These are phyloP conservation scores for Candida tallmaniae DNA, from an alignment of 805 yeast genomes.

Conservation along the genomic window DNA sequence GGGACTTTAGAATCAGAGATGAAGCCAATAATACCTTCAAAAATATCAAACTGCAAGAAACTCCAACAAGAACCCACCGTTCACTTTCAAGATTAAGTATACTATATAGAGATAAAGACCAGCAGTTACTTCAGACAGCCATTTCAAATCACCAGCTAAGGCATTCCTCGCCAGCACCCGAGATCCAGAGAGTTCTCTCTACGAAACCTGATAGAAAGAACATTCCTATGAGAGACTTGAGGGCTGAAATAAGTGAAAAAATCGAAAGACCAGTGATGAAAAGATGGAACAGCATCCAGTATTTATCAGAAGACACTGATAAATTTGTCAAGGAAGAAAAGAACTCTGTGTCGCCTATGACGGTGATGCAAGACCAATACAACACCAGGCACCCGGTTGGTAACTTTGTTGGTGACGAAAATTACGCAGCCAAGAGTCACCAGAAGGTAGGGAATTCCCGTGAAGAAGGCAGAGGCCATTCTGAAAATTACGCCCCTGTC, in stretches of 20 bases:
- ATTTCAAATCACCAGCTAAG: constrained; percentile 5
- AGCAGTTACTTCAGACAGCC: constrained; percentile 8
- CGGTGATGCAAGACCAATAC: constrained; percentile 24
- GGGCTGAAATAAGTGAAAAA: too few relatives aligned
- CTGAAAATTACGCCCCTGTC: too few relatives aligned
- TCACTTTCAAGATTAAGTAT: constrained; percentile 9
- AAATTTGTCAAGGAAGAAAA: neutral
- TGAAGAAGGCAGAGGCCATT: neutral
- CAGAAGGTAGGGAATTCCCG: too few relatives aligned
- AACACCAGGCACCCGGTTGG: constrained; percentile 18
- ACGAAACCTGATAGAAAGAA: constrained; percentile 3
- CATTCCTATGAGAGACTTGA: constrained; percentile 10
- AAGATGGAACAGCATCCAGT: constrained; percentile 14
- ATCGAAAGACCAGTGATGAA: constrained; percentile 9
- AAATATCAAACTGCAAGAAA: neutral
- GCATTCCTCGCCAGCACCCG: constrained; percentile 3
- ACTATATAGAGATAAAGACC: neutral
- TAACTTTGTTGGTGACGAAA: too few relatives aligned
- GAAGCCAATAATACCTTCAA: constrained; percentile 1
- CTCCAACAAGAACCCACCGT: constrained; percentile 6
- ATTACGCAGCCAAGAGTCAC: neutral
- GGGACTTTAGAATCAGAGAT: constrained; percentile 10
- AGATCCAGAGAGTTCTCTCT: neutral
- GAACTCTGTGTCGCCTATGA: constrained; percentile 22
- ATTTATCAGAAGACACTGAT: constrained; percentile 1